A percentile compares a stretch with the other conserved stretches of the same genome.
These are phyloP conservation scores for Annona squamosa DNA, from an alignment of 164 flowering plant species.

Conservation along the genomic window DNA sequence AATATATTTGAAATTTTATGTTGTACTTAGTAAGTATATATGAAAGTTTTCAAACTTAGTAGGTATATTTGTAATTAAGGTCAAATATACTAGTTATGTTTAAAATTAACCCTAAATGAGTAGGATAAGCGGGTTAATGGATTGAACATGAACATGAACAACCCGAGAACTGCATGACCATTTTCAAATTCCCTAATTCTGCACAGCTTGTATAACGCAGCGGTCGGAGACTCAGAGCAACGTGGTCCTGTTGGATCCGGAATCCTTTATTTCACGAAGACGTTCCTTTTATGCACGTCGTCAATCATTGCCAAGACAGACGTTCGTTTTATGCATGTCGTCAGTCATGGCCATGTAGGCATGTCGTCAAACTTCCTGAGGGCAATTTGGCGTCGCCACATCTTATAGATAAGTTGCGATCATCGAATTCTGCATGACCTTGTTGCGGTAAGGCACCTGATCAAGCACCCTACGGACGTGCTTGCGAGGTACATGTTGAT, in stretches of 20 bases:
- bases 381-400: slow-evolving; percentile 37
- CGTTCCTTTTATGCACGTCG: slow-evolving; percentile 32
- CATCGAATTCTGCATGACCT: slow-evolving; percentile 47
- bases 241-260: slow-evolving; percentile 39
- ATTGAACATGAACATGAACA: no score
- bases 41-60: no score
- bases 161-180: slow-evolving; percentile 38
- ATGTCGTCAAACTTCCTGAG: slow-evolving; percentile 39
- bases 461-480: slow-evolving; percentile 40
- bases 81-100: no score
- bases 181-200: slow-evolving; percentile 40
- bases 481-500: slow-evolving; percentile 38
- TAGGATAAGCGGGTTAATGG: no score
- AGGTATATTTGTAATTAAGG: no score
- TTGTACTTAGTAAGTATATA: no score
- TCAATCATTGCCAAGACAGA: slow-evolving; percentile 35
- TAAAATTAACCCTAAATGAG: no score
- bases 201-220: slow-evolving; percentile 56
- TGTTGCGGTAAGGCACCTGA: slow-evolving; percentile 29
- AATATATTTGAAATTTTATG: no score
- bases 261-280: slow-evolving; percentile 40
- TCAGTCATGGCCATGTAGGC: slow-evolving; percentile 54
- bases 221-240: slow-evolving; percentile 27
- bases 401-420: slow-evolving; percentile 27
- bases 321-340: slow-evolving; percentile 32